Evolutionary conservation across 2,329 filamentous ascomycete species (phyloP).

Genomic region (Reticulascus tulasneorum): DNA sequence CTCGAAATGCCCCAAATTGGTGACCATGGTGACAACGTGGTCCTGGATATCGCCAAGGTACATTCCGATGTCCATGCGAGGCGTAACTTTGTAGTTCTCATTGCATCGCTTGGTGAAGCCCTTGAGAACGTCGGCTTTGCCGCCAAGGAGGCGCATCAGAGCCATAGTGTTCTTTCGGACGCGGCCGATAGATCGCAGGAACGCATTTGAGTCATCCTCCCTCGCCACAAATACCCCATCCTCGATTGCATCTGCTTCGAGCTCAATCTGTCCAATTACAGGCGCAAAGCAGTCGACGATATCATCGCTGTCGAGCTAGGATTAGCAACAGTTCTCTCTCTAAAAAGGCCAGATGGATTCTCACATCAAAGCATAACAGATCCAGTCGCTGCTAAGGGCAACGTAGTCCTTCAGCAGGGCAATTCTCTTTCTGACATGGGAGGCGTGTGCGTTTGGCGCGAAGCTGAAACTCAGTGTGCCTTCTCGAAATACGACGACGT

Average conservation of each 20-base stretch:
- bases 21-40: conserved; percentile 99
- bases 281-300: conserved; percentile 96
- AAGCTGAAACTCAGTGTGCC: conserved; percentile 95
- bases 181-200: conserved; percentile 82
- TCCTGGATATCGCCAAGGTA: conserved; percentile 98
- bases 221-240: conserved; percentile 92
- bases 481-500: conserved; percentile 94
- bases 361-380: conserved; percentile 96
- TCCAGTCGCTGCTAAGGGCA: conserved; percentile 93
- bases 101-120: conserved; percentile 99
- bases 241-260: conserved; percentile 88
- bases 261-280: conserved; percentile 80
- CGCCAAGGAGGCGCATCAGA: conserved; percentile 85
- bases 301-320: conserved; percentile 63
- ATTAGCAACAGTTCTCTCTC: conserved; percentile 19
- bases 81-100: conserved; percentile 92
- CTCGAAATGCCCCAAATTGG: conserved; percentile 90
- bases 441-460: conserved; percentile 77
- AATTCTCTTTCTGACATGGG: conserved; percentile 87
- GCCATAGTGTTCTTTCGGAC: conserved; percentile 94
- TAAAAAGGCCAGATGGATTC: conserved; percentile 23
- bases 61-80: conserved; percentile 91
- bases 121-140: conserved; percentile 97
- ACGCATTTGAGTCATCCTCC: conserved; percentile 81
- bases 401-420: conserved; percentile 92